Base-by-base conservation (phyloP, 805 yeast genomes). In the Limtongia smithiae region DNA sequence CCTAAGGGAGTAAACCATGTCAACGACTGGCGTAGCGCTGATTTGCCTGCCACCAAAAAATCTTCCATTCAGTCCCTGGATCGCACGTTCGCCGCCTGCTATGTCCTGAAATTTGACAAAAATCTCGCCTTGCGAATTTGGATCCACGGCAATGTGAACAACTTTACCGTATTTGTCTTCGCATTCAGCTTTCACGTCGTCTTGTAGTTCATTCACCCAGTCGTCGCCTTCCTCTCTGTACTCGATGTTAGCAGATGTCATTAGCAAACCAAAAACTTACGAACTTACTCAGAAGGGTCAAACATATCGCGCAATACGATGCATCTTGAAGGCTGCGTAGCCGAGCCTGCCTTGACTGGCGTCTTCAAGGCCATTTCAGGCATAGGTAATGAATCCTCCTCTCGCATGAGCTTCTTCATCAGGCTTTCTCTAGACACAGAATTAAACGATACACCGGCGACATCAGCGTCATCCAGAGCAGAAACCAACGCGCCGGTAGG, bases 141-240 rank as follows among this genome's bases (percentile, higher is more conserved):
- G 47, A 12, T 65, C 67, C 14, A 68, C 62, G 3, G 57, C 42
- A 34, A 68, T 60, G 45, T 69, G 68, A 4, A 51, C 54, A 4
- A 68, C 64, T 27, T 54, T 46, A 37, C 71, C 71, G 44, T 67
- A 67, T 43, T 61, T 60, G 17, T 64, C 69, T 37, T 68, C 69
- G 47, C 71, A 68, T 44, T 67, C 72, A 11, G 53, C 58, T 30
- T 54, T 53, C 28, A 68, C 68, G 51, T 67, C 71, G 31, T 66
- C 67, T 44, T 61, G 65, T 15, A 67, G 61, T 41, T 67, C 70
- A 41, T 60, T 43, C 12, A 58, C 55, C 70, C 70, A 67, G 32
- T 59, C 43, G 14, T 51, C 53, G 2, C 67, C 70, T 5, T 60
- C 44, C 58, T 67, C 71, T 50, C 67, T 65, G 43, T 12, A 39